Base-by-base conservation (phyloP, 2,329 filamentous ascomycete genomes). In the Blastomyces parvus region DNA sequence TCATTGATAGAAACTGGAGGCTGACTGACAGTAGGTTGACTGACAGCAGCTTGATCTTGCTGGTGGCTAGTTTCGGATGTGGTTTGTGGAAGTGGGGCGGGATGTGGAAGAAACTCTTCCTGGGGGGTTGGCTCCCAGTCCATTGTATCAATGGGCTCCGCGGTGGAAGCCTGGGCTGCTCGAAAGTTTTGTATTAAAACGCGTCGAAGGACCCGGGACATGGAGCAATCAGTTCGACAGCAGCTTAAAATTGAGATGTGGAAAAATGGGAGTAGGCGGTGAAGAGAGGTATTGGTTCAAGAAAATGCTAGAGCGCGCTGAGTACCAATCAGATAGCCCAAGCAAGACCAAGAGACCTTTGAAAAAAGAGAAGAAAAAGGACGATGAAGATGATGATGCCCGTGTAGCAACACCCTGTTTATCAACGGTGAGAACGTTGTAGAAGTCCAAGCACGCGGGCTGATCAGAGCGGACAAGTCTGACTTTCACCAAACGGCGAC, bases 91-190 rank as follows among this genome's bases (percentile, higher is more conserved):
- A 19, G 11, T n/a, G 46, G 19, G 52, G 44, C 19, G 6, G 59
- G 46, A 27, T 17, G 38, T n/a, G 33, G 64, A 25, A 27, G 58
- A 14, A 50, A 38, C 14, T 44, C n/a, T 33, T 33, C 40, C 25
- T n/a, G 61, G 6, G 22, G 27, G 6, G 59, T 59, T 57, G 40
- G n/a, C n/a, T 59, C 61, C 64, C 64, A 65, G 3, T 65, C 64
- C 64, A 65, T 65, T 1, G 9, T 30, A 19, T 60, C 58, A 44
- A 19, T 3, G 9, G 40, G 25, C 30, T 40, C 22, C 7, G 17
- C 25, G 33, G 25, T 6, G n/a, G 59, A n/a, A 17, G 11, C 33
- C 14, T 40, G 17, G 14, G 22, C 25, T 50, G 25, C 25, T 17
- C 33, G 17, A 13, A 19, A 11, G 8, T 61, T 61, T 53, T 27